Base-by-base conservation (phyloP, 2,329 filamentous ascomycete species). In the Anthostomella pinea region DNA sequence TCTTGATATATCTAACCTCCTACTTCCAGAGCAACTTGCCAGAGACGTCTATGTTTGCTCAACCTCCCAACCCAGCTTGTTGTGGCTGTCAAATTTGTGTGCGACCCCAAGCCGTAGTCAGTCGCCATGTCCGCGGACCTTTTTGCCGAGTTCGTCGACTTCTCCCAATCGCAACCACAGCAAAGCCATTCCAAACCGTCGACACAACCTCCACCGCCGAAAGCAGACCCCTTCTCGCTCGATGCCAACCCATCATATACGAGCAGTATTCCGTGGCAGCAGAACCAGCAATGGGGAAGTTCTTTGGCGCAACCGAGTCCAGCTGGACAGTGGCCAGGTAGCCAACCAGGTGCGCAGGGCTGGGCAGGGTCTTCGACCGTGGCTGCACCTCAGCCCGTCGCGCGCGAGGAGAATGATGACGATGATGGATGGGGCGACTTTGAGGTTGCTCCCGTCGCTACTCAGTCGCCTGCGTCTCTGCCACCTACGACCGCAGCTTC, bases 361-460 rank as follows among this genome's bases (percentile, higher is more conserved):
- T 48, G 39, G 43, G 35, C 42, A 14, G 41, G 28, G 17, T 32
- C 31, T 3, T 17, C 41, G 20, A 35, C 17, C 10, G 22, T 28
- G 6, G 35, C 30, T 22, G 17, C 38, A 28, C 38, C 41, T 14
- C 38, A 40, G 25, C 29, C 26, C 27, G 22, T 25, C 15, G 35
- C 45, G 18, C 24, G 38, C 26, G 43, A 52, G 20, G 32, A 53
- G 22, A 53, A 43, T 15, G 62, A 65, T 4, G 73, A 80, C 6
- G 79, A 82, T 36, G 79, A 83, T 51, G 76, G 70, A 18, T 85
- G 81, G 74, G 81, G 81, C 1, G 81, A 84, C 37, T 85, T 85
- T 51, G 80, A 84, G 57, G 69, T 73, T 28, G 77, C 77, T 11
- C 62, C 70, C 23, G 56, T 64, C 2, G 39, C 51, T 4, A 36